phyloP scores from a whole-genome alignment of 2,329 filamentous ascomycete genomes.

The Pyrenophora seminiperda region DNA sequence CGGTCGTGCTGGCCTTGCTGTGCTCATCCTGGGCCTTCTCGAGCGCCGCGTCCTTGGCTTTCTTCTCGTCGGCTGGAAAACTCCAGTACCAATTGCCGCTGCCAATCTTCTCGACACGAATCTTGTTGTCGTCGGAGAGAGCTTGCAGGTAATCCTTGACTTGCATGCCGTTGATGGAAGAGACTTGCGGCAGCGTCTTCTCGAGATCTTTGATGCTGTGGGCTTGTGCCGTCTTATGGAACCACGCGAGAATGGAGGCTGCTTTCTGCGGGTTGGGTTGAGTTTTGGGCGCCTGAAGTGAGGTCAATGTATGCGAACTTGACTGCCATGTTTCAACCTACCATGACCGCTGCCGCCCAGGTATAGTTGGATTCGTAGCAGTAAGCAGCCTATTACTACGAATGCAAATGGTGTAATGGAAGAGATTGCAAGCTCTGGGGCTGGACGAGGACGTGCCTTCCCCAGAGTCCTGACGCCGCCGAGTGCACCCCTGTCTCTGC shows the following conservation, averaged over 20 bases:
- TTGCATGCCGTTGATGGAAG: conserved; percentile 68
- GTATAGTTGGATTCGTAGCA: too few species aligned
- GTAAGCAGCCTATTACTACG: too few species aligned
- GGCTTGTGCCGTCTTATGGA: conserved; percentile 64
- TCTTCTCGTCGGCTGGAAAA: conserved; percentile 64
- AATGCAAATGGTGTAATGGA: too few species aligned
- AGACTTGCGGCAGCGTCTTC: conserved; percentile 65
- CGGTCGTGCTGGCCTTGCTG: conserved; percentile 43
- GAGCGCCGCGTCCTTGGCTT: conserved; percentile 49
- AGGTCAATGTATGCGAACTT: conserved; percentile 14
- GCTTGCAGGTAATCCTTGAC: conserved; percentile 70
- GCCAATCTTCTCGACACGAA: conserved; percentile 71
- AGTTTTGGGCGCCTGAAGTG: conserved; percentile 57
- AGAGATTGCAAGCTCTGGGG: too few species aligned
- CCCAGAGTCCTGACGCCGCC: too few species aligned
- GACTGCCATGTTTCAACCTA: conserved; percentile 2
- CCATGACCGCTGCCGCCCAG: conserved; percentile 8
- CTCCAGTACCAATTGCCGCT: conserved; percentile 76
- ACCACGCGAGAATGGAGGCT: conserved; percentile 62
- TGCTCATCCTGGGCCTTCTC: conserved; percentile 46
- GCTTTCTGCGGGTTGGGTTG: conserved; percentile 64
- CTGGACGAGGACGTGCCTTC: too few species aligned
- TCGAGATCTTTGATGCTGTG: conserved; percentile 72
- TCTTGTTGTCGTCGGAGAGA: conserved; percentile 64
- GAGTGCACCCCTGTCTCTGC: too few species aligned